Percentiles rank a stretch among this genome's conserved stretches.
Conservation (phyloP, 306 rosid species). For the Acacia melanoxylon region DNA sequence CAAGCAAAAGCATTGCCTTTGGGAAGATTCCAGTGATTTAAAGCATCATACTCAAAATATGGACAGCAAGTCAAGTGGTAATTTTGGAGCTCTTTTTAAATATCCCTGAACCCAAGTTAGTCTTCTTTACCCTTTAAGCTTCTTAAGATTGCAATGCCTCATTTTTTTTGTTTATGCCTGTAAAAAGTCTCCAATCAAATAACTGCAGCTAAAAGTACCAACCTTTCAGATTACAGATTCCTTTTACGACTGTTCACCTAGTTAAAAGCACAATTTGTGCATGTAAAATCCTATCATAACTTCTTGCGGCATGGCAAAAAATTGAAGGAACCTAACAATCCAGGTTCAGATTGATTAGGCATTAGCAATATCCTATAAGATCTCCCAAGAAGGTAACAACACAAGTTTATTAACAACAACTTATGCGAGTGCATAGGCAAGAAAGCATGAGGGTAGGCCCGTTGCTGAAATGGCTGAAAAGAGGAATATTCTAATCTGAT, state of each 20-base stretch:
- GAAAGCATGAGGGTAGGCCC: background rate
- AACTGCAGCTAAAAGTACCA: background rate
- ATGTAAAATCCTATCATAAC: background rate
- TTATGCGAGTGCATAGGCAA: background rate
- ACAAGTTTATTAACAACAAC: background rate
- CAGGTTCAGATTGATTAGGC: background rate
- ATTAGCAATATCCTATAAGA: background rate
- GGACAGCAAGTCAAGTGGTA: background rate
- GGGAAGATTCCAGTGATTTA: background rate
- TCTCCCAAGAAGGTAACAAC: background rate
- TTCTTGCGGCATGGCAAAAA: background rate
- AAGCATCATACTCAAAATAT: background rate
- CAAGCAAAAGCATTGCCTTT: background rate
- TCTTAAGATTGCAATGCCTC: background rate
- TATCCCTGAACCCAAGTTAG: background rate
- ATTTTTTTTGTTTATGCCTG: background rate
- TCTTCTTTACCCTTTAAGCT: background rate
- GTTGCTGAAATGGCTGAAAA: background rate
- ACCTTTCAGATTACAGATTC: background rate
- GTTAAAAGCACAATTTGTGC: background rate
- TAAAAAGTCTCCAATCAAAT: background rate
- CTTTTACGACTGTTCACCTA: background rate
- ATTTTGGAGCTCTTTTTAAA: background rate
- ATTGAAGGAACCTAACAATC: background rate
- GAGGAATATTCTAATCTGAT: background rate